Evolutionary conservation across 495 filamentous ascomycete species (phyloP).

Genomic region (Friedmanniomyces simplex): DNA sequence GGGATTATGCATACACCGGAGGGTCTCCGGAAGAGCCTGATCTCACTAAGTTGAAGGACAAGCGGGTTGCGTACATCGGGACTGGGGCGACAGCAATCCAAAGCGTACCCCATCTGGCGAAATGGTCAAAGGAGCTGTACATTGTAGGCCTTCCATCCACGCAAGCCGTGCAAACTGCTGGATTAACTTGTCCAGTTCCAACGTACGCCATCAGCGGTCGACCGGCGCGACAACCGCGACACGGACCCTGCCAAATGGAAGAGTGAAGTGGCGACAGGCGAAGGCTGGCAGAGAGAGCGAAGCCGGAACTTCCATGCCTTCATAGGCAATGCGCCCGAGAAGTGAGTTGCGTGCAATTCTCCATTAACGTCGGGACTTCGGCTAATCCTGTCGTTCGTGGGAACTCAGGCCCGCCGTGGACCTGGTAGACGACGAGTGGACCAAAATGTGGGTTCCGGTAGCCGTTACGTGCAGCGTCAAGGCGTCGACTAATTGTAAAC

Average conservation of each 20-base stretch:
- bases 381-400: too few species aligned
- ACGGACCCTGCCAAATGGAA: conserved; percentile 40
- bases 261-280: conserved; percentile 37
- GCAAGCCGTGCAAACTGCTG: not conserved
- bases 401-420: conserved; percentile 27
- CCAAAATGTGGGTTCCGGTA: not conserved
- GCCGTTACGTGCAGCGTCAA: too few species aligned
- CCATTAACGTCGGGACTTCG: too few species aligned
- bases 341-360: too few species aligned
- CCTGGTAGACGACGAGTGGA: conserved; percentile 22
- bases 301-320: conserved; percentile 21
- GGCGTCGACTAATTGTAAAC: too few species aligned
- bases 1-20: conserved; percentile 45
- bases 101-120: conserved; percentile 40
- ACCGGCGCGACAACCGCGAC: conserved; percentile 36
- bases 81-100: conserved; percentile 49
- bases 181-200: conserved; percentile 30
- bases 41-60: conserved; percentile 38
- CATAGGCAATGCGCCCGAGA: conserved; percentile 21
- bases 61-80: conserved; percentile 44
- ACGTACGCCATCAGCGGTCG: conserved; percentile 45
- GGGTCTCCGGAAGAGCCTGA: conserved; percentile 37
- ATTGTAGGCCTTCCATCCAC: conserved; percentile 24
- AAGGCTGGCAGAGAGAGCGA: conserved; percentile 24
- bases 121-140: conserved; percentile 42